Conservation (phyloP, 2,329 filamentous ascomycete species). For the Phoma sp. region DNA sequence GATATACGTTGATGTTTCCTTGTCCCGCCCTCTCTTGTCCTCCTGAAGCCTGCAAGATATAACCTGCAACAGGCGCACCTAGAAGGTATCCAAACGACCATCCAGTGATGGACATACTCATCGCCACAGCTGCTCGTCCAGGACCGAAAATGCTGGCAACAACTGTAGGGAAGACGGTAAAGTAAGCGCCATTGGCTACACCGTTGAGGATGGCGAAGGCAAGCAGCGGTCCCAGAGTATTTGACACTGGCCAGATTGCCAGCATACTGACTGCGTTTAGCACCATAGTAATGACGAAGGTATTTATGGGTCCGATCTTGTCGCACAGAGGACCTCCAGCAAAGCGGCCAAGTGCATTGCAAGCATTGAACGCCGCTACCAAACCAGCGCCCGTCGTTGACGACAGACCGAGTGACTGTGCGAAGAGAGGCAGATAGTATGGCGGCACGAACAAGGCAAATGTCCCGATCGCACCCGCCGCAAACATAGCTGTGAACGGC, state of each 20-base stretch:
- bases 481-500: conserved; percentile 30
- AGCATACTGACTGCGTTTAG: conserved; percentile 40
- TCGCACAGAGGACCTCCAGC: conserved; percentile 37
- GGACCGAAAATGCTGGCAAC: conserved; percentile 37
- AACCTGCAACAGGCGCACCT: conserved; percentile 39
- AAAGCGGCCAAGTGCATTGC: conserved; percentile 37
- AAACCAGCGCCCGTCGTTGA: conserved; percentile 33
- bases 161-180: conserved; percentile 37
- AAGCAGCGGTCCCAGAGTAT: conserved; percentile 29
- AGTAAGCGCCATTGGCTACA: conserved; percentile 38
- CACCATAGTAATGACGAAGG: conserved; percentile 35
- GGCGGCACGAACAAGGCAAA: conserved; percentile 40
- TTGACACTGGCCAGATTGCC: conserved; percentile 40
- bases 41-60: conserved; percentile 34
- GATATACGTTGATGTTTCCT: conserved; percentile 28
- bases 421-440: conserved; percentile 38
- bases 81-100: conserved; percentile 37
- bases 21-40: conserved; percentile 19
- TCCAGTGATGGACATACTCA: conserved; percentile 37
- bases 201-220: conserved; percentile 38
- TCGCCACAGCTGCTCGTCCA: conserved; percentile 34
- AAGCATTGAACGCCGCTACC: conserved; percentile 37
- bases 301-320: conserved; percentile 41
- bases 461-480: conserved; percentile 31
- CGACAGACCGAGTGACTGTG: conserved; percentile 30